Evolutionary conservation across 495 filamentous ascomycete species (phyloP), one percentile per base, ranked within the genome.

Genomic region (Aspergillus funiculosus): DNA sequence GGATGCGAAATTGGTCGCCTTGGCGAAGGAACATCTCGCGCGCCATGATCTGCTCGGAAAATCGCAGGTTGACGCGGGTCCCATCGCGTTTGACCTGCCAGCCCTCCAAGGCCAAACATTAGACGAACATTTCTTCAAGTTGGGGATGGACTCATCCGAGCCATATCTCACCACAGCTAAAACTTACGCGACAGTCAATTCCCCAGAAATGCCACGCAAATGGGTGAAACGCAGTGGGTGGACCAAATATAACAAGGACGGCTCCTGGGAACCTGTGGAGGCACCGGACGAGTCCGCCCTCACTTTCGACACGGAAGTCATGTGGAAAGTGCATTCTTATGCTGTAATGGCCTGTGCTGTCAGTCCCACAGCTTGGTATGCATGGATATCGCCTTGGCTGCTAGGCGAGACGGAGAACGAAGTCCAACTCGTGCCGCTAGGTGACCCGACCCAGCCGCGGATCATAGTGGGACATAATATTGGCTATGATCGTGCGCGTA

Each of bases 291-390:
- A 89, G 51, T 65, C 81, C 17, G 81, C 88, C 77, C 65, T 99
- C 29, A 86, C 82, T 21, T 99, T 99, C 59, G 92, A 99, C 64
- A 92, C 89, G 9, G 92, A 99, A 65, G 90, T 96, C 35, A 83
- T 99, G 82, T 99, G 83, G 71, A 95, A 94, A 56, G 79, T 89
- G 57, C 87, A 82, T 56, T 79, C 84, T 0, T 97, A 85, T 64
- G 89, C 92, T 5, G 86, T 94, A 29, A 97, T 99, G 92, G 92
- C 92, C 26, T 96, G 89, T 52, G 92, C 92, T 7, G 85, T 81
- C 37, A 86, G 86, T 49, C 81, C 86, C 8, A 87, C 80, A 10
- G 80, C 86, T 17, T 99, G 92, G 92, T 99, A 97, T 68, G 86
- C 85, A 1, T 99, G 92, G 92, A 63, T 99, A 39, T 96, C 90